These are phyloP conservation scores for Aspergillus carlsbadensis DNA, from an alignment of 495 filamentous ascomycete genomes.

Conservation along the genomic window DNA sequence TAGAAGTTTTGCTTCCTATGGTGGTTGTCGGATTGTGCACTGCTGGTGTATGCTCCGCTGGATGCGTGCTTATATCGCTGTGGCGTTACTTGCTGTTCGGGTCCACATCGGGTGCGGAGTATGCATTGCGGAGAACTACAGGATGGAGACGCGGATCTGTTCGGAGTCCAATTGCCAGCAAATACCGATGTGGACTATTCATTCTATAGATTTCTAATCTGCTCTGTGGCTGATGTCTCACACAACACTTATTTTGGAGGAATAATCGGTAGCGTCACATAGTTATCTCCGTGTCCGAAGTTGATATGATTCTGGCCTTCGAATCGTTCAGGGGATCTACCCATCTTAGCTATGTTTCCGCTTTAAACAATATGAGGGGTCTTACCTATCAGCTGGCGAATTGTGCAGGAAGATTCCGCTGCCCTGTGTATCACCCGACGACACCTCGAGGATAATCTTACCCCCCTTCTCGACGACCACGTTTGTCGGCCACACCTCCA, in stretches of 20 bases:
- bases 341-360: not conserved
- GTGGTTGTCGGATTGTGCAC: not conserved
- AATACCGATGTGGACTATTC: not conserved
- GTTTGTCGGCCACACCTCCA: conserved; percentile 71
- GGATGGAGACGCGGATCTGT: not conserved
- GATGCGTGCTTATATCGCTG: not conserved
- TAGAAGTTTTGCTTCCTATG: not conserved
- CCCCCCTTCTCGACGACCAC: conserved; percentile 53
- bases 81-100: conserved; percentile 12
- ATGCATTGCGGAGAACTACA: too few species aligned
- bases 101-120: conserved; percentile 32
- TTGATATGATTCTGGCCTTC: conserved; percentile 54
- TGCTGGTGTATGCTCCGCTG: too few species aligned
- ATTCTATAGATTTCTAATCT: too few species aligned
- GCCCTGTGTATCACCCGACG: conserved; percentile 61
- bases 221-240: not conserved
- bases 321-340: conserved; percentile 44
- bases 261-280: conserved; percentile 56
- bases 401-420: conserved; percentile 58
- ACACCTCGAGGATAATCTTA: conserved; percentile 57
- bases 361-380: not conserved
- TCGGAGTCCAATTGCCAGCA: too few species aligned
- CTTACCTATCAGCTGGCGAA: conserved; percentile 43
- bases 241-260: conserved; percentile 21
- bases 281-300: conserved; percentile 55